Conservation (phyloP, 306 rosid genomes). For the Oxytropis ochrocephala region DNA sequence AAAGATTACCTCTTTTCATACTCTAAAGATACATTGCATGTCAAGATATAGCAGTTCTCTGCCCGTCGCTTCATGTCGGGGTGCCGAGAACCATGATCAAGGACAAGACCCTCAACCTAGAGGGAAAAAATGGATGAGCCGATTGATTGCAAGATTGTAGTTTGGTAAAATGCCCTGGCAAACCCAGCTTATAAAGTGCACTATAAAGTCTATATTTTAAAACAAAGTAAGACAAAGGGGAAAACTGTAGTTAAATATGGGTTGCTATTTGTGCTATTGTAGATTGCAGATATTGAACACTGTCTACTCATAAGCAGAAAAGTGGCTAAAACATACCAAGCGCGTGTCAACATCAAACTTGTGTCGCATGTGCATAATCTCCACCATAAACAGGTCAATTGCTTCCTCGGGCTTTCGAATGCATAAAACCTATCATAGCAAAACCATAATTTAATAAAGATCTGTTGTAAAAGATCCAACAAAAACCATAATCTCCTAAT, state of each 20-base stretch:
- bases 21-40: conserved; percentile 86
- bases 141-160: neutral
- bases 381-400: conserved; percentile 95
- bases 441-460: conserved; percentile 15
- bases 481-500: neutral
- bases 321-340: conserved; percentile 52
- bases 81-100: conserved; percentile 98
- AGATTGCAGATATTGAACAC: neutral
- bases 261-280: neutral
- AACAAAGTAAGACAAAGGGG: neutral
- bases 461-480: conserved; percentile 3
- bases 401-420: conserved; percentile 81
- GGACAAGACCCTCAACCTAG: conserved; percentile 99
- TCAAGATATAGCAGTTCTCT: conserved; percentile 83
- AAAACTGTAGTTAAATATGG: neutral
- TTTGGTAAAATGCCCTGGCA: neutral
- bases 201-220: neutral
- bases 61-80: conserved; percentile 98
- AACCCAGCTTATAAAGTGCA: neutral
- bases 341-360: conserved; percentile 89
- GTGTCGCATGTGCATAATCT: conserved; percentile 98
- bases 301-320: neutral
- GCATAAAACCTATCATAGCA: conserved; percentile 61
- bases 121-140: neutral
- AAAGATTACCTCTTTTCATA: conserved; percentile 79